Evolutionary conservation across 2,329 filamentous ascomycete genomes (phyloP).

Genomic region (Pseudogymnoascus sp.): DNA sequence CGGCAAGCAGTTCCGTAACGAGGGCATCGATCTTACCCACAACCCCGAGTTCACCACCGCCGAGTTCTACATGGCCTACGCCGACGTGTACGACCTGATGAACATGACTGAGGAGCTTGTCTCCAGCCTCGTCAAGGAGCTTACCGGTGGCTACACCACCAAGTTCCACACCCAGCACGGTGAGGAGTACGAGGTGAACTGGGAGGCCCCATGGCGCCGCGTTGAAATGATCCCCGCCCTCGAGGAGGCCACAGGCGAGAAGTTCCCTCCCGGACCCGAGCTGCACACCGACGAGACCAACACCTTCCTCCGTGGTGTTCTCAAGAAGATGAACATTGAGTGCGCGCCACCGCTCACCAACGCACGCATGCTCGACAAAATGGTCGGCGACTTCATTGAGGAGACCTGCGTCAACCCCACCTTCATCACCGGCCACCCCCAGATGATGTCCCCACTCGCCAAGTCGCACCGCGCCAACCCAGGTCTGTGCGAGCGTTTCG

Average conservation of each 20-base stretch:
- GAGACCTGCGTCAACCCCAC: conserved; percentile 89
- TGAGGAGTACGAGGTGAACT: conserved; percentile 86
- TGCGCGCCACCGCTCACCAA: conserved; percentile 89
- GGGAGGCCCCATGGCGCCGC: conserved; percentile 87
- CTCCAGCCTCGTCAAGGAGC: conserved; percentile 76
- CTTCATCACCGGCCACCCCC: conserved; percentile 77
- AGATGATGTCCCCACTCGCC: conserved; percentile 91
- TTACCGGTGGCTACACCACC: conserved; percentile 80
- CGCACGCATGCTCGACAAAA: conserved; percentile 90
- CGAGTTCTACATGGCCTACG: conserved; percentile 95
- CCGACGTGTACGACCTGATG: conserved; percentile 87
- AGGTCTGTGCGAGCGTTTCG: conserved; percentile 92
- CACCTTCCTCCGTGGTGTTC: conserved; percentile 73
- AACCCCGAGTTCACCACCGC: conserved; percentile 98
- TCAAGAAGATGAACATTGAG: conserved; percentile 85
- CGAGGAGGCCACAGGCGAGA: conserved; percentile 83
- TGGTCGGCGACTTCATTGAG: conserved; percentile 91
- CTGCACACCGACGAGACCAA: conserved; percentile 83
- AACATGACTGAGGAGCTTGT: conserved; percentile 88
- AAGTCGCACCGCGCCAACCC: conserved; percentile 80
- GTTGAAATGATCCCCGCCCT: conserved; percentile 94
- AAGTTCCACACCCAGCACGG: conserved; percentile 80
- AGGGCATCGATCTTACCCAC: conserved; percentile 85
- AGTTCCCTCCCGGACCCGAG: conserved; percentile 82
- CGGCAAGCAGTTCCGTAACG: conserved; percentile 91